Percentiles rank a stretch among this genome's conserved stretches.
phyloP scores from a whole-genome alignment of 2,329 filamentous ascomycete genomes.

The Pestalotiopsis sp. region DNA sequence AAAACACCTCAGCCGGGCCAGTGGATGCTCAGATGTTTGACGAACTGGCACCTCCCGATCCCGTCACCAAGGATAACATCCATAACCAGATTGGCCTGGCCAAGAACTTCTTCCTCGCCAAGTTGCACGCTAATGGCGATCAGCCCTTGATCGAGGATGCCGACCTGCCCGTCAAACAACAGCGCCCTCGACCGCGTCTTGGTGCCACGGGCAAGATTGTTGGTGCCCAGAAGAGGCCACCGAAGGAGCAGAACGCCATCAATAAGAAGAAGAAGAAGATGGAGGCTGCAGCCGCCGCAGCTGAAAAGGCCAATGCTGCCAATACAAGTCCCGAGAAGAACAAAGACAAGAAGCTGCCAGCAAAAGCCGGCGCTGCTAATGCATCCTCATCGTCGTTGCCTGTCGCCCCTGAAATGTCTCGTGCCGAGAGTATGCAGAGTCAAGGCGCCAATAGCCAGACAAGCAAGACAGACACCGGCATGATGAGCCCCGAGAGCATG shows the following conservation, averaged over 20 bases:
- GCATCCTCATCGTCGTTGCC: constrained; percentile 39
- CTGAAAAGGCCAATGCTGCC: constrained; percentile 32
- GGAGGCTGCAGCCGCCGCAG: constrained; percentile 56
- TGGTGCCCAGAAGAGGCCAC: constrained; percentile 78
- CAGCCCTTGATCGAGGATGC: constrained; percentile 90
- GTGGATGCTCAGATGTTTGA: constrained; percentile 65
- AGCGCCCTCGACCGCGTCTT: constrained; percentile 68
- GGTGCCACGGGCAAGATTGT: constrained; percentile 82
- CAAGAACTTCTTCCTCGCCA: constrained; percentile 87
- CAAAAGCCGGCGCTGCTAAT: constrained; percentile 37
- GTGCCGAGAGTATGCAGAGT: constrained; percentile 50
- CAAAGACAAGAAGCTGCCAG: constrained; percentile 51
- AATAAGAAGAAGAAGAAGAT: constrained; percentile 88
- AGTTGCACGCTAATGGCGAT: constrained; percentile 81
- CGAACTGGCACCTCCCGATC: constrained; percentile 68
- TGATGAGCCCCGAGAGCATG: constrained; percentile 86
- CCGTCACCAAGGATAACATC: constrained; percentile 78
- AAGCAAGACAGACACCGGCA: constrained; percentile 71
- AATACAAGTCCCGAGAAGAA: constrained; percentile 39
- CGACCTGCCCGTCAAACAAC: constrained; percentile 89
- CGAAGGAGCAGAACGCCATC: constrained; percentile 79
- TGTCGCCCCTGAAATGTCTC: constrained; percentile 55
- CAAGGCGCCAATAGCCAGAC: constrained; percentile 63
- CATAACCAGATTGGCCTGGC: constrained; percentile 82
- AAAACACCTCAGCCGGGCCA: constrained; percentile 63